Evolutionary conservation across 768 basidiomycete species (phyloP).

Genomic region (Suillus luteus): DNA sequence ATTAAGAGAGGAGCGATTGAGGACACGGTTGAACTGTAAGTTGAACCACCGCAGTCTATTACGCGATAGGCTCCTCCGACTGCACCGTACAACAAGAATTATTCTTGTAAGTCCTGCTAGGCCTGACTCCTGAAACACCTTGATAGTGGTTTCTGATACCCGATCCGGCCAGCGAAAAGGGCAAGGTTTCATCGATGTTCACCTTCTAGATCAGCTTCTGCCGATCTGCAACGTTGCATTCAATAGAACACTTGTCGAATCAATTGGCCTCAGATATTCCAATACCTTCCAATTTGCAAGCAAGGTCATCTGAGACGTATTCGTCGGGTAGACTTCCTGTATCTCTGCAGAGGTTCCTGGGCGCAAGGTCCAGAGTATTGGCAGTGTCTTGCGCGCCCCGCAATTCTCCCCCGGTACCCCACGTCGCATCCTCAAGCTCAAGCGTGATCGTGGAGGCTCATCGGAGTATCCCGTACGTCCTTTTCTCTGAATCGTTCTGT

Average conservation of each 20-base stretch:
- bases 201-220: not conserved
- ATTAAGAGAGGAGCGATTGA: not conserved
- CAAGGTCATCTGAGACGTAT: not conserved
- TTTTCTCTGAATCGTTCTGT: not conserved
- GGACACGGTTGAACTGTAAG: not conserved
- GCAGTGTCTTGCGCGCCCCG: no score
- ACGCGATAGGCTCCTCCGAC: not conserved
- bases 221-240: conserved; percentile 7
- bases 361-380: not conserved
- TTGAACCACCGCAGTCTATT: not conserved
- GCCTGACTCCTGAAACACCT: not conserved
- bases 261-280: not conserved
- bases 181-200: not conserved
- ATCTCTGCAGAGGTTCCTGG: not conserved
- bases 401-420: no score
- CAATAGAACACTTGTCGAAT: not conserved
- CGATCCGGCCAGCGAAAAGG: not conserved
- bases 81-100: not conserved
- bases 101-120: not conserved
- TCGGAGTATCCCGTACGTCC: not conserved
- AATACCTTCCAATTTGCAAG: not conserved
- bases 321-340: no score
- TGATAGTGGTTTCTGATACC: not conserved
- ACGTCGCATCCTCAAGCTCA: not conserved
- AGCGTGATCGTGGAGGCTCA: not conserved